These are phyloP conservation scores for Nitzschia sp. DNA, from an alignment of 108 stramenopile genomes.

Conservation along the genomic window DNA sequence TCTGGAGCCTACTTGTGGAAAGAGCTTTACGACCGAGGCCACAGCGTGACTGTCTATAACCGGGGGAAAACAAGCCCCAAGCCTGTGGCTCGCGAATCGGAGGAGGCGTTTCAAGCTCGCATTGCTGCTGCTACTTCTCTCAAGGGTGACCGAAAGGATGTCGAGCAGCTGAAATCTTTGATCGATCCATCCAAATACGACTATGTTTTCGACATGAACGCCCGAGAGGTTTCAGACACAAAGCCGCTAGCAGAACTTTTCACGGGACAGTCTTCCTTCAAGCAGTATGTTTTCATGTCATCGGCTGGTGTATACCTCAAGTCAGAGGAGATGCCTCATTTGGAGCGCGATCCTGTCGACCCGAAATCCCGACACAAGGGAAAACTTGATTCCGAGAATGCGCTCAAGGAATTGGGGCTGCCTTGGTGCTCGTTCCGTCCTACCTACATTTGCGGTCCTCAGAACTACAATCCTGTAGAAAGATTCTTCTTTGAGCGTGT, in stretches of 20 bases:
- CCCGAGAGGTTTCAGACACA: constrained; percentile 32
- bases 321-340: constrained; percentile 37
- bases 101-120: constrained; percentile 27
- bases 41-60: constrained; percentile 37
- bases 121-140: constrained; percentile 25
- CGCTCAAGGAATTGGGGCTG: constrained; percentile 21
- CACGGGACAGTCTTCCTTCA: constrained; percentile 14
- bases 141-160: constrained; percentile 31
- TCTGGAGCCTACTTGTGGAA: constrained; percentile 45
- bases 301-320: constrained; percentile 41
- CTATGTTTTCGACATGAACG: constrained; percentile 45
- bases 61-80: constrained; percentile 35
- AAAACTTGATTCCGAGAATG: constrained; percentile 35
- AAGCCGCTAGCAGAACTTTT: constrained; percentile 35
- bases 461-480: constrained; percentile 44
- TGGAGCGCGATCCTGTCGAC: constrained; percentile 37
- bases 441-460: constrained; percentile 44
- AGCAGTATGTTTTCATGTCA: constrained; percentile 46
- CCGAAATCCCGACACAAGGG: constrained; percentile 40
- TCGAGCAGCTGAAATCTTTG: constrained; percentile 18
- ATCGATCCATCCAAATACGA: constrained; percentile 39
- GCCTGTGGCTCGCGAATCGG: constrained; percentile 29
- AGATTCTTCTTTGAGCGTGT: constrained; percentile 43
- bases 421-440: constrained; percentile 45
- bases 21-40: constrained; percentile 32